Percentiles rank a stretch among this genome's conserved stretches.
These are phyloP conservation scores for Cyclospora cayetanensis DNA, from an alignment of 169 alveolate species.

Conservation along the genomic window DNA sequence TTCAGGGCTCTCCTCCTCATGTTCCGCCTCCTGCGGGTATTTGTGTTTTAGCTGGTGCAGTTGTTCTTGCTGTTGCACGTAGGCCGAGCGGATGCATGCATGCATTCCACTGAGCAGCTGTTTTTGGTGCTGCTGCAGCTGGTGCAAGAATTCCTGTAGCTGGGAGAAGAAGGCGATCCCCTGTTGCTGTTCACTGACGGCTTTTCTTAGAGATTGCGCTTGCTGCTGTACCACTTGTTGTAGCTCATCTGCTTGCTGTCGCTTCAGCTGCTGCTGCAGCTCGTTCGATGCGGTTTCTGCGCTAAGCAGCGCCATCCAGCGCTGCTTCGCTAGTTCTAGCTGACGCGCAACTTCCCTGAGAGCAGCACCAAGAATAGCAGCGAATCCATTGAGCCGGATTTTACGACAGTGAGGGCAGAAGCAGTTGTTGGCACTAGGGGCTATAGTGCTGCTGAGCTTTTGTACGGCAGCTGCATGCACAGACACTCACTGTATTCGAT, in stretches of 20 bases:
- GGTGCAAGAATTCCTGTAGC: constrained; percentile 53
- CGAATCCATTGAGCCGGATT: neutral
- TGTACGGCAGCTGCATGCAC: neutral
- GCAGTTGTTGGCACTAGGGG: neutral
- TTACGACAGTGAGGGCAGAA: neutral
- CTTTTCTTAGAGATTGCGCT: neutral
- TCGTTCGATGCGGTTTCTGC: constrained; percentile 13
- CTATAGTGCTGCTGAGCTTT: neutral
- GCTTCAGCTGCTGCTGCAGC: constrained; percentile 47
- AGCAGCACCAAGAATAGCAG: constrained; percentile 22
- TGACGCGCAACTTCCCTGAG: constrained; percentile 52
- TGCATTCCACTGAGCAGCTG: constrained; percentile 22
- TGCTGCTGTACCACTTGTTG: constrained; percentile 65
- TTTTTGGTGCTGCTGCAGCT: constrained; percentile 67
- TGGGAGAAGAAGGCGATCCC: constrained; percentile 46
- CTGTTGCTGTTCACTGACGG: constrained; percentile 51
- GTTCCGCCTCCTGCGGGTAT: constrained; percentile 24
- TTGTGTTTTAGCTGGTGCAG: constrained; percentile 18
- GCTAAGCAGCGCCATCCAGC: constrained; percentile 41
- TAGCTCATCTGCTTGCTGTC: constrained; percentile 31
- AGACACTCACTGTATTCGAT: constrained; percentile 18
- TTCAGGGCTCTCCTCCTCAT: too few species aligned
- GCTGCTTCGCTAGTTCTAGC: constrained; percentile 60
- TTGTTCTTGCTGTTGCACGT: constrained; percentile 35
- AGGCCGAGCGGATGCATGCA: constrained; percentile 23